Evolutionary conservation across 2,329 filamentous ascomycete species (phyloP), one percentile per base, ranked within the genome.

Genomic region (Colletotrichum sp.): DNA sequence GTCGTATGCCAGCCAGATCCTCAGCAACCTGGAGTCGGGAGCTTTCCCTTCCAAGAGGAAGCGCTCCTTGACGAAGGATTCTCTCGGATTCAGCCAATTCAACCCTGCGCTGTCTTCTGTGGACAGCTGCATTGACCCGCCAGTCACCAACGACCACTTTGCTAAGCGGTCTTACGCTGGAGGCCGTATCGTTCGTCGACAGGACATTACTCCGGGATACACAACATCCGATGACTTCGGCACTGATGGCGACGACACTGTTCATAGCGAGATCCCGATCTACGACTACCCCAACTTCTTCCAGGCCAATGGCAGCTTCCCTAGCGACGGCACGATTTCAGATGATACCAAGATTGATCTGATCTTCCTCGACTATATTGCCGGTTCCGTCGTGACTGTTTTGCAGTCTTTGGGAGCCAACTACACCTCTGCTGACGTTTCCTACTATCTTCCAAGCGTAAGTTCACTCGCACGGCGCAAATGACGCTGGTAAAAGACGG

Each of bases 181-280:
- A 2, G 69, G 69, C 1, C 69, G 69, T 9, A 63, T 72, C 47
- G 43, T 72, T n/a, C 87, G 88, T n/a, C 88, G 89, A 51, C 85
- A 88, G 69, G 76, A 83, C 8, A 77, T 86, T 9, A 83, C 83
- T 0, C 84, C 88, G 0, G 90, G 89, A 5, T 90, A 90, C 79
- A 86, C 84, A 5, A 91, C 90, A 0, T 84, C 78, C 4, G 90
- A 91, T 75, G 90, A 90, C 78, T 91, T 90, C 76, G 90, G 89
- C 65, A 84, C 80, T 5, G 89, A 86, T 63, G 82, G 80, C 18
- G 90, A 91, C 76, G 90, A 91, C 74, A 91, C 89, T 0, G 77
- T 84, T 8, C 89, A 91, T 80, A 81, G 83, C 6, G 66, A 70
- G 9, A 88, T 90, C 57, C 84, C 88, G 2, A 78, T 82, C 69